Evolutionary conservation across 75 land plant genomes (phyloP).

Genomic region (Pseudotsuga menziesii): DNA sequence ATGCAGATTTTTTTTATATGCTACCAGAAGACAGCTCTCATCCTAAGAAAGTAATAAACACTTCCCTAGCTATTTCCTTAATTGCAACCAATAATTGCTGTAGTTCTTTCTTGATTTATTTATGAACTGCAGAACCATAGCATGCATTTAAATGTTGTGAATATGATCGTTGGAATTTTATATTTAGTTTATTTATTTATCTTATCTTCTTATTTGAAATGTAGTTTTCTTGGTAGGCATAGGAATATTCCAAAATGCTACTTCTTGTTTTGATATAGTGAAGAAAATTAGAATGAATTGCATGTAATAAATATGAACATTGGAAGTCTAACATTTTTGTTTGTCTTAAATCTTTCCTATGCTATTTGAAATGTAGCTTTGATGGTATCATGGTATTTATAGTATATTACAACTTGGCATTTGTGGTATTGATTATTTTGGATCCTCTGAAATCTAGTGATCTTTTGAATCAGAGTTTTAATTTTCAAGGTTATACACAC

Average conservation of each 20-base stretch:
- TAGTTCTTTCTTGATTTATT: neutral
- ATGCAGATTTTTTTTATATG: constrained; percentile 75
- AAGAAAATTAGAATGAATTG: neutral
- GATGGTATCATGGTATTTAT: no score
- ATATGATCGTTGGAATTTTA: neutral
- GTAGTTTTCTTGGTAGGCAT: neutral
- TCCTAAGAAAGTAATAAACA: constrained; percentile 33
- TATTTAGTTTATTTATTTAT: neutral
- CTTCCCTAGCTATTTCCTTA: neutral
- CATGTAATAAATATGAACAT: neutral
- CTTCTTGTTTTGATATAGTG: neutral
- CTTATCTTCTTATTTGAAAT: neutral
- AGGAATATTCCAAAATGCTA: neutral
- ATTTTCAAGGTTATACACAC: neutral
- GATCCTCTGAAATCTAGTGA: neutral
- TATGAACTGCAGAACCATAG: neutral
- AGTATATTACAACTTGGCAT: neutral
- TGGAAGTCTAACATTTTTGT: neutral
- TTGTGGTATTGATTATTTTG: no score
- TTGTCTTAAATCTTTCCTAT: neutral
- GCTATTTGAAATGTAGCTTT: no score
- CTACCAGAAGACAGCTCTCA: constrained; percentile 11
- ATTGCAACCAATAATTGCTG: neutral
- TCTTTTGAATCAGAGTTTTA: neutral
- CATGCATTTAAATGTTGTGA: neutral